Conservation (phyloP, 345 rosid species). For the Hypericum androsaemum region DNA sequence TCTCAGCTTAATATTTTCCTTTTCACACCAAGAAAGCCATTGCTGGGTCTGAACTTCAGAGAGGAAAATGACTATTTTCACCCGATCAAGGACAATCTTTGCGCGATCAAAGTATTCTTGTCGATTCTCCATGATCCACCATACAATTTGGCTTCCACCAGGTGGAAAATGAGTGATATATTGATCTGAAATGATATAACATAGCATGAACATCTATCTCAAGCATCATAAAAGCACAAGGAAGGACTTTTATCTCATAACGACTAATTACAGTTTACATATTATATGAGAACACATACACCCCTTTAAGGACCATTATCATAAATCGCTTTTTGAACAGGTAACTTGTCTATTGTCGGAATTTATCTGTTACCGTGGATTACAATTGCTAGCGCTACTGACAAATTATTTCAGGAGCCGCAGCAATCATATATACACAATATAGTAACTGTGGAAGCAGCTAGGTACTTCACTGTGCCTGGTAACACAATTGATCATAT, state of each 20-base stretch:
- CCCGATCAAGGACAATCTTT: conserved; percentile 61
- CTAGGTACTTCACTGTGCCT: no score
- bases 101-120: conserved; percentile 84
- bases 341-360: no score
- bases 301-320: no score
- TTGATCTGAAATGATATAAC: conserved; percentile 49
- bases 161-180: conserved; percentile 77
- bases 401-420: no score
- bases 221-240: no score
- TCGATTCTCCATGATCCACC: conserved; percentile 99
- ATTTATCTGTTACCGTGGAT: no score
- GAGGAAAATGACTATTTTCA: conserved; percentile 71
- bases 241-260: neutral
- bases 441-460: no score
- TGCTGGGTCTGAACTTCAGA: conserved; percentile 77
- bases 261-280: neutral
- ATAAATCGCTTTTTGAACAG: no score
- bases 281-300: no score
- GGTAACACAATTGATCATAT: no score
- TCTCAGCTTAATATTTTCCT: conserved; percentile 72
- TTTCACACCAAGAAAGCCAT: conserved; percentile 88
- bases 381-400: no score
- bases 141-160: conserved; percentile 87
- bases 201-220: neutral
- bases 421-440: no score